Base-by-base conservation (phyloP, 1,139 yeast species). In the Yamadazyma triangularis region DNA sequence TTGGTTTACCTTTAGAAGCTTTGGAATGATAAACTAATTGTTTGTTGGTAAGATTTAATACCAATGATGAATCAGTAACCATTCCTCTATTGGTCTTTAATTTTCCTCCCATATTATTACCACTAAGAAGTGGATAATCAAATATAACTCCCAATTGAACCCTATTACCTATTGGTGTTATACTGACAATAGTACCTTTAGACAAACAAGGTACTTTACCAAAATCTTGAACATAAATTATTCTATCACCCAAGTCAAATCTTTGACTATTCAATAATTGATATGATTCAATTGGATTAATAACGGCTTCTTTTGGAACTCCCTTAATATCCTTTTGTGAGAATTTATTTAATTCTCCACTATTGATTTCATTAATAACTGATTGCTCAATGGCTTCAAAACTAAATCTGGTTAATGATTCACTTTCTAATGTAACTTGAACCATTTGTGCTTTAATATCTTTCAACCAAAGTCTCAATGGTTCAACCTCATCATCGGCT, bases 201-300 rank as follows among this genome's bases (percentile, higher is more conserved):
- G 88, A 73, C 50, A 83, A 86, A 35, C 80, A 61, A 22, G 96
- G 95, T 11, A 89, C 95, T 50, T 87, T 88, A 35, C 97, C 97
- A 23, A 85, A 79, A 47, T 81, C 87, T 48, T 84, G 82, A 15
- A 88, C 85, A 46, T 86, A 88, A 21, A 85, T 75, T 24, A 93
- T 86, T 38, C 98, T 75, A 50, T 91, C 97, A 45, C 98, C 98
- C 23, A 93, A 67, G 23, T 73, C 73, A 51, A 91, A 93, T 31
- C 69, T 63, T 60, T 93, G 99, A 30, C 73, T 70, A 39, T 83
- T 74, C 44, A 93, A 69, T 42, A 80, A 68, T 47, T 83, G 80
- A 50, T 76, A 76, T 0, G 96, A 85, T 29, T 73, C 77, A 28
- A 73, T 63, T 6, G 96, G 94, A 42, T 83, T 78, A 40, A 93